These are phyloP conservation scores for Sutorius australiensis DNA, from an alignment of 768 basidiomycete genomes.

Conservation along the genomic window DNA sequence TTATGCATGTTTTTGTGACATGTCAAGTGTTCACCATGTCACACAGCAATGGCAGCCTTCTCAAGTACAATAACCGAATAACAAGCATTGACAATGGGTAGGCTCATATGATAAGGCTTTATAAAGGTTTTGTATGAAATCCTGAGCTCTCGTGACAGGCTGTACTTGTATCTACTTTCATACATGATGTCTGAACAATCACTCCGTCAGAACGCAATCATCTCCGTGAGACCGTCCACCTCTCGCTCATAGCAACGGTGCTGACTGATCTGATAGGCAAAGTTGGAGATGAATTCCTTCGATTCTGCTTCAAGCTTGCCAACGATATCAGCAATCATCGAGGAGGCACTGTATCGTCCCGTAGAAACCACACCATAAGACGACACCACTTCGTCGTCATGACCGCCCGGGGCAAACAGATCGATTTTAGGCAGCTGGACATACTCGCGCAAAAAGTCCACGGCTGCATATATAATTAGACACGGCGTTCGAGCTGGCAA, in stretches of 20 bases:
- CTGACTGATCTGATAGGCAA: slow-evolving; percentile 60
- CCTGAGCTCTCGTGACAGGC: too few relatives aligned
- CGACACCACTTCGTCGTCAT: slow-evolving; percentile 38
- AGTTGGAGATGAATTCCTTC: slow-evolving; percentile 54
- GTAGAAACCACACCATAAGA: slow-evolving; percentile 65
- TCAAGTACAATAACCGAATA: too few relatives aligned
- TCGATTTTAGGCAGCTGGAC: slow-evolving; percentile 46
- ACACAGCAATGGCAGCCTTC: too few relatives aligned
- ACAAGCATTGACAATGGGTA: too few relatives aligned
- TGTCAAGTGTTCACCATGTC: too few relatives aligned
- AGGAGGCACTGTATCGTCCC: slow-evolving; percentile 44
- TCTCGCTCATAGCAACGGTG: slow-evolving; percentile 66
- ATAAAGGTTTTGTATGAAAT: too few relatives aligned
- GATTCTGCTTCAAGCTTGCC: slow-evolving; percentile 39
- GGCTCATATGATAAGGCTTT: too few relatives aligned
- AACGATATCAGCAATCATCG: slow-evolving; percentile 37
- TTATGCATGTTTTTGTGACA: too few relatives aligned
- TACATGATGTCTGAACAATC: slow-evolving; percentile 8
- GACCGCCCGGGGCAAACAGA: slow-evolving; percentile 30
- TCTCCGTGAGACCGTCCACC: slow-evolving; percentile 48
- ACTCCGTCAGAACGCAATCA: slow-evolving; percentile 44
- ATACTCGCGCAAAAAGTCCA: slow-evolving; percentile 44
- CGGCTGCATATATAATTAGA: slow-evolving; percentile 34
- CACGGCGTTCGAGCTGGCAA: background rate
- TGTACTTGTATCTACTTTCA: background rate